A percentile compares a stretch with the other conserved stretches of the same genome.
These are phyloP conservation scores for Acarospora socialis DNA, from an alignment of 2,329 filamentous ascomycete species.

Conservation along the genomic window DNA sequence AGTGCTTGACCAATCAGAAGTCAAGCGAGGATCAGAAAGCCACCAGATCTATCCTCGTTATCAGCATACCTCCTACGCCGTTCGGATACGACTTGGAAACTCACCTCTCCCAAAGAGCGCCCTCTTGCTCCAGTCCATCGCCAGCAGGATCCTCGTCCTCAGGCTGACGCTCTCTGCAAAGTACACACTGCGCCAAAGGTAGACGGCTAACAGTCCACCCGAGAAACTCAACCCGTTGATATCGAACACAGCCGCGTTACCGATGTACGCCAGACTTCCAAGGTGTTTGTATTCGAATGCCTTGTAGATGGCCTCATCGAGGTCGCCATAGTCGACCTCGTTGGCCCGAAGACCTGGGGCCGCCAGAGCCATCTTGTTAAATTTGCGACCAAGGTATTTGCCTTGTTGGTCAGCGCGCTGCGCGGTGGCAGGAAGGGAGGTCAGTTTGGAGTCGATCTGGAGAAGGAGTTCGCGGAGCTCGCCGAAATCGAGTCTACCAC, in stretches of 20 bases:
- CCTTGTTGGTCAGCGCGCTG: conserved; percentile 96
- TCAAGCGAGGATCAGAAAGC: too few relatives aligned
- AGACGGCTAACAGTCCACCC: conserved; percentile 83
- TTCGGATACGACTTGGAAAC: too few relatives aligned
- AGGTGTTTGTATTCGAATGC: conserved; percentile 90
- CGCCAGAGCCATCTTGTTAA: conserved; percentile 76
- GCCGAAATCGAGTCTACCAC: conserved; percentile 83
- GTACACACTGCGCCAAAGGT: conserved; percentile 91
- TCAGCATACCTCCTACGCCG: too few relatives aligned
- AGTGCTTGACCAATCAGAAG: too few relatives aligned
- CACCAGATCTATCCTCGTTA: too few relatives aligned
- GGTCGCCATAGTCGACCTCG: conserved; percentile 70
- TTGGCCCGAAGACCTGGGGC: conserved; percentile 64
- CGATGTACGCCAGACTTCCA: conserved; percentile 84
- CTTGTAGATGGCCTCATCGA: conserved; percentile 85
- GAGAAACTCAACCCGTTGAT: conserved; percentile 63
- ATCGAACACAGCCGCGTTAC: conserved; percentile 93
- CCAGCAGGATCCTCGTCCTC: conserved; percentile 71
- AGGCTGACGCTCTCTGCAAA: conserved; percentile 96
- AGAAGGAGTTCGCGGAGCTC: conserved; percentile 77
- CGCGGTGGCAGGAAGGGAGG: conserved; percentile 83
- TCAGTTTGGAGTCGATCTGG: conserved; percentile 91
- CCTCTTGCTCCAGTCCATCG: conserved; percentile 98
- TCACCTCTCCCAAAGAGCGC: conserved; percentile 88
- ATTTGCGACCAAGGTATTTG: conserved; percentile 78